phyloP scores from a whole-genome alignment of 164 flowering plant genomes.

The Dillenia turbinata region DNA sequence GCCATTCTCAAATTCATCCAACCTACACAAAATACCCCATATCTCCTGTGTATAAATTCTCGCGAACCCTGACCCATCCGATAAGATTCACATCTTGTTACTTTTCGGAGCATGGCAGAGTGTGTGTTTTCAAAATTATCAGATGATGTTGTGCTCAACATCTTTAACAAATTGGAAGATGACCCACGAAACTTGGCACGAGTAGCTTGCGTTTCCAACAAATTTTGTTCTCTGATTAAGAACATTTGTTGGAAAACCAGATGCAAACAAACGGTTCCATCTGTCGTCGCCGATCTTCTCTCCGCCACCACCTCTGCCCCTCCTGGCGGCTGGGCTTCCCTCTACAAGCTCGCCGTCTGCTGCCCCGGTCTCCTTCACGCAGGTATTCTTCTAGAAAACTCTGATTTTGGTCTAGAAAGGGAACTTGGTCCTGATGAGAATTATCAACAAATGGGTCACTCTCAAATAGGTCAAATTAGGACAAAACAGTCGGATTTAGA shows the following conservation, averaged over 20 bases:
- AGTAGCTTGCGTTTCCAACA: constrained; percentile 75
- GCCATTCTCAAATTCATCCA: no score
- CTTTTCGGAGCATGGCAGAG: constrained; percentile 16
- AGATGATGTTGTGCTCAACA: constrained; percentile 72
- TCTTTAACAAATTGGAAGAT: constrained; percentile 68
- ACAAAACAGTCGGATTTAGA: not conserved
- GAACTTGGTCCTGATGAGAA: constrained; percentile 76
- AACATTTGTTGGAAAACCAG: constrained; percentile 52
- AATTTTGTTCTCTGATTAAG: constrained; percentile 53
- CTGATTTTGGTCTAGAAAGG: constrained; percentile 88
- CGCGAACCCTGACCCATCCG: no score
- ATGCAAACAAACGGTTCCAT: constrained; percentile 55
- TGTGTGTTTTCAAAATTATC: constrained; percentile 46
- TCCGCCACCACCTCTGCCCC: constrained; percentile 18
- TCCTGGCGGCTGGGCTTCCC: constrained; percentile 68
- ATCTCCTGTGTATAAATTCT: no score
- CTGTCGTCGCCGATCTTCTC: constrained; percentile 63
- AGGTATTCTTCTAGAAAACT: constrained; percentile 79
- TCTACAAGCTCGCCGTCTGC: constrained; percentile 82
- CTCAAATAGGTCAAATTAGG: not conserved
- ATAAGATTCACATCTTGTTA: no score
- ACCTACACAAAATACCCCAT: no score
- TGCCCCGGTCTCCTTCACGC: constrained; percentile 89
- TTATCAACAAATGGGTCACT: constrained; percentile 13
- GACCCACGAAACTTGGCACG: constrained; percentile 82